Base-by-base conservation (phyloP, 1,139 yeast species). In the Candida pseudoviswanathii region DNA sequence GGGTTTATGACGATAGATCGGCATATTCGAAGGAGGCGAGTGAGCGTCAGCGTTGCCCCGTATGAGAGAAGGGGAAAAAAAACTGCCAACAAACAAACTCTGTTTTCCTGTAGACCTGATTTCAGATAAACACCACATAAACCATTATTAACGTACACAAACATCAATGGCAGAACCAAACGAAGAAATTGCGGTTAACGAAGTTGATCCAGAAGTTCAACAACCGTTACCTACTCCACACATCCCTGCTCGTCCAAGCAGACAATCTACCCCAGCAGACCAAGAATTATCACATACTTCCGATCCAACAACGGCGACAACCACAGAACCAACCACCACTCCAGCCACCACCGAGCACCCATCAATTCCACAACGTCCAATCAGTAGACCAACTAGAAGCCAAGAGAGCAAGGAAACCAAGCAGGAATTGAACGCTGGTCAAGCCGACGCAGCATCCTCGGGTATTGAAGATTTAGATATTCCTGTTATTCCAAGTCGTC, bases 181-280 rank as follows among this genome's bases (percentile, higher is more conserved):
- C 30, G 31, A 25, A n/a, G 31, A 37, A 25, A 8, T 25, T 25
- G 26, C n/a, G 9, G 29, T 9, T 37, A 10, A 10, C 26, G 43
- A 39, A 31, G 27, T 9, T 25, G 48, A 26, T 7, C 32, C 34
- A 27, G 32, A 37, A 36, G 42, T 16, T 10, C 36, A 29, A 33
- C 33, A 25, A 22, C 31, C 30, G 11, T 10, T 27, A 3, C 6
- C 45, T 7, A 41, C 24, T 25, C 47, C 47, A 2, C 27, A 2
- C 4, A 40, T 44, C 32, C 47, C 43, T 5, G 30, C 47, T 30
- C 47, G 47, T 38, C 47, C 47, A 42, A 34, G 38, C 2, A 34
- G 44, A 32, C 36, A 31, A 31, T 27, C 41, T 22, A 38, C 42
- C 9, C 11, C 29, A 25, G 8, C 41, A 25, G 30, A 36, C 7